Conservation (phyloP, 306 rosid genomes). For the Comarum palustre region DNA sequence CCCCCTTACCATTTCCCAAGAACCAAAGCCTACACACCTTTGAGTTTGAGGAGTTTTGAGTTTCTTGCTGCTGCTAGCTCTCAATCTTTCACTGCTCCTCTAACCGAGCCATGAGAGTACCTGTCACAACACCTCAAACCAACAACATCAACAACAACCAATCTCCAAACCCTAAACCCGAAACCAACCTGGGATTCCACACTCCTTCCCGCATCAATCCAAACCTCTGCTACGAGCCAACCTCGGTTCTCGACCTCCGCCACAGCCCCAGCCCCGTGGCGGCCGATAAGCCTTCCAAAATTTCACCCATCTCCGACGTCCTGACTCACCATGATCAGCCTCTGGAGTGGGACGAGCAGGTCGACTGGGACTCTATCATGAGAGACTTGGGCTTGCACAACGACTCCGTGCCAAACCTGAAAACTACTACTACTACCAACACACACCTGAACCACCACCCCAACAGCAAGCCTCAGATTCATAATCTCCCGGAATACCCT, state of each 20-base stretch:
- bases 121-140: constrained; percentile 42
- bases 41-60: not conserved
- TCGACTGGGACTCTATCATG: constrained; percentile 84
- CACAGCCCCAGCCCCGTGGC: constrained; percentile 71
- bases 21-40: constrained; percentile 22
- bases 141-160: constrained; percentile 21
- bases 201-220: constrained; percentile 22
- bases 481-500: constrained; percentile 42
- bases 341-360: constrained; percentile 65
- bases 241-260: constrained; percentile 73
- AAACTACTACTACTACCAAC: not conserved
- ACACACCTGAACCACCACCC: constrained; percentile 12
- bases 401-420: constrained; percentile 42
- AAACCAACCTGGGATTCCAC: constrained; percentile 16
- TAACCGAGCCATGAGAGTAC: constrained; percentile 65
- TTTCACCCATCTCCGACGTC: constrained; percentile 11
- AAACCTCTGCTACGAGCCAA: constrained; percentile 63
- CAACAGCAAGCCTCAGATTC: constrained; percentile 26
- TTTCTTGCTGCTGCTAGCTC: not conserved
- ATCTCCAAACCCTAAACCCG: constrained; percentile 37
- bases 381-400: constrained; percentile 66
- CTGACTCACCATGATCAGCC: constrained; percentile 35
- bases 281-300: constrained; percentile 30
- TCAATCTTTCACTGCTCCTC: constrained; percentile 4
- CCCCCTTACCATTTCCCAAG: constrained; percentile 24